Evolutionary conservation across 2,329 filamentous ascomycete species (phyloP).

Genomic region (Penicillium expansum): DNA sequence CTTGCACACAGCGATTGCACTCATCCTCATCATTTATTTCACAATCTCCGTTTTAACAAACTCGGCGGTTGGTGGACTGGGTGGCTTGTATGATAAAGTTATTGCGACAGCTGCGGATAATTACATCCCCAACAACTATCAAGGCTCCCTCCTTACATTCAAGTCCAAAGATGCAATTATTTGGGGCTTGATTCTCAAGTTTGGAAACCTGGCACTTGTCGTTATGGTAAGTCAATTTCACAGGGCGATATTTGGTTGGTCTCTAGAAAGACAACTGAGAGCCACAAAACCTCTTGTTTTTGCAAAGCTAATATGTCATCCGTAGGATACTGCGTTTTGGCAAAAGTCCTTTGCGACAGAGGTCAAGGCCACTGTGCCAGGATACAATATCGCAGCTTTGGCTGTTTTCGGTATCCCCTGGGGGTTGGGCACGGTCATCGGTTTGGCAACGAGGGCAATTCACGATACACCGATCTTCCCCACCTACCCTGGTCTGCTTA

Average conservation of each 20-base stretch:
- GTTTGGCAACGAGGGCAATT: constrained; percentile 46
- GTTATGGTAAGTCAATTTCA: constrained; percentile 41
- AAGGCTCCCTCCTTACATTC: constrained; percentile 50
- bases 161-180: constrained; percentile 47
- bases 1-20: constrained; percentile 48
- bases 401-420: constrained; percentile 50
- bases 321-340: constrained; percentile 52
- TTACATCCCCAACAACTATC: constrained; percentile 47
- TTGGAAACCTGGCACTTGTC: constrained; percentile 51
- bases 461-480: constrained; percentile 49
- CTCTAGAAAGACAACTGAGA: neutral
- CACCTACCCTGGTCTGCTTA: constrained; percentile 45
- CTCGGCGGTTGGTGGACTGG: constrained; percentile 43
- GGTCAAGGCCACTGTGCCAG: constrained; percentile 48
- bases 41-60: constrained; percentile 47
- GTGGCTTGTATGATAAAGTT: constrained; percentile 49
- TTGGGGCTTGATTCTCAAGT: constrained; percentile 49
- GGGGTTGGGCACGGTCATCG: constrained; percentile 49
- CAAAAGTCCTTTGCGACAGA: constrained; percentile 53
- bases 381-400: constrained; percentile 47
- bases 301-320: neutral
- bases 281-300: neutral
- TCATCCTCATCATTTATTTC: constrained; percentile 52
- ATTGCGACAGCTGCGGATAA: constrained; percentile 43
- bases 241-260: neutral